These are phyloP conservation scores for Colletotrichum coccodes DNA, from an alignment of 2,329 filamentous ascomycete species.

Conservation along the genomic window DNA sequence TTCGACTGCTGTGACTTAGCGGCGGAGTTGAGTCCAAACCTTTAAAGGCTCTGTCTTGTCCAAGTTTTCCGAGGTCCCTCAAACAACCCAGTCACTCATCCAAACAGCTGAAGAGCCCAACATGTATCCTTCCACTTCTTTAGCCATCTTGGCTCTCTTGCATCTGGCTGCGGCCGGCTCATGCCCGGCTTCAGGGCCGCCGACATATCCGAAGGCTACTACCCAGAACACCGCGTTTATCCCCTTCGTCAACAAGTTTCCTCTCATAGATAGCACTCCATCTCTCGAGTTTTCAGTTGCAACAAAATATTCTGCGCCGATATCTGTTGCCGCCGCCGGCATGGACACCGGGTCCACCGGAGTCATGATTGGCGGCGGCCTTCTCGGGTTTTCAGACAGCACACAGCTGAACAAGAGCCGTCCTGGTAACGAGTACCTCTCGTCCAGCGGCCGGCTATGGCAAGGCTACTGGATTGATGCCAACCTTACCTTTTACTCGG, in stretches of 20 bases:
- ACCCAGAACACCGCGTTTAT: neutral
- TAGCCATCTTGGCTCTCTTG: neutral
- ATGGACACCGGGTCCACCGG: constrained; percentile 18
- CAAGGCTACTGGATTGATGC: constrained; percentile 6
- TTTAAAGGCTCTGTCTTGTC: too few species aligned
- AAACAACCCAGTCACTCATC: neutral
- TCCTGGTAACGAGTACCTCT: constrained; percentile 8
- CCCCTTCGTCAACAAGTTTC: constrained; percentile 14
- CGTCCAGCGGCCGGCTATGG: constrained; percentile 2
- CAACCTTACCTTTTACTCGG: neutral
- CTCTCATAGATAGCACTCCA: neutral
- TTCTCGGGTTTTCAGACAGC: neutral
- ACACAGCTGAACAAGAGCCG: neutral
- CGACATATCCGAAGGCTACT: neutral
- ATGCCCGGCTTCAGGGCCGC: neutral
- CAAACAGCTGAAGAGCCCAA: neutral
- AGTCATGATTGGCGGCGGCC: constrained; percentile 1
- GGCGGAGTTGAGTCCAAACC: neutral
- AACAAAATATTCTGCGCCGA: neutral
- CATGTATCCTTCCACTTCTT: neutral
- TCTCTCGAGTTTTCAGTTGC: neutral
- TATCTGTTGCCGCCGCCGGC: neutral
- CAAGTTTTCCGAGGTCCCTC: neutral
- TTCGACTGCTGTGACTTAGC: neutral
- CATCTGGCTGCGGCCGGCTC: neutral